Evolutionary conservation across 2,329 filamentous ascomycete genomes (phyloP), one percentile per base, ranked within the genome.

Genomic region (Neurospora sp.): DNA sequence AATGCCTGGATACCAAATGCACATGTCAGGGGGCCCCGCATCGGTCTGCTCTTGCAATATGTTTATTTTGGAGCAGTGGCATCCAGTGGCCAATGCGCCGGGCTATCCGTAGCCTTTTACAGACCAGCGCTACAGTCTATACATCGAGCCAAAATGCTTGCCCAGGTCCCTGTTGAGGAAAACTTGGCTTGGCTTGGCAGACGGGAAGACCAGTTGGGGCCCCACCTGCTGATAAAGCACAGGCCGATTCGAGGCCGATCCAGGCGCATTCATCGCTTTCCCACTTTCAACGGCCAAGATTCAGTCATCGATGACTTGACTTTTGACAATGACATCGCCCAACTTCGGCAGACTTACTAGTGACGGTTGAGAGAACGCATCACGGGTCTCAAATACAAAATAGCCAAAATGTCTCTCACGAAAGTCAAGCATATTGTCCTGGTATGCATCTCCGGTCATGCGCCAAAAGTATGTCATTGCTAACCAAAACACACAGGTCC

Each of bases 391-490:
- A 33, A 17, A 62, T 7, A 17, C 3, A 17, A 15, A 36, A 62
- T 23, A 19, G 9, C 15, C 62, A 17, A 23, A 38, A 91, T 91
- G 89, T 90, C 89, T 72, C 84, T 92, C 38, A 80, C 86, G 69
- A 90, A 90, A 75, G 86, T 95, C 76, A 91, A 92, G 76, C 89
- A 94, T 78, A 90, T 96, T 73, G 84, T 93, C 73, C 86, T 96
- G 75, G 91, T 81, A 13, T 46, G 78, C 71, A 46, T 38, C 8
- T 62, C 17, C 67, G 39, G 33, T 52, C 33, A 4, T 19, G 15
- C 23, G 13, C 67, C 36, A 46, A 15, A 19, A 43, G 23, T 23
- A 43, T 36, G 28, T 62, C 28, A 33, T 62, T 70, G 46, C 70
- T 74, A 43, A 74, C 68, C 46, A 67, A 23, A n/a, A 8, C 23